These are phyloP conservation scores for Fusarium lyarnte DNA, from an alignment of 2,329 filamentous ascomycete genomes.

Conservation along the genomic window DNA sequence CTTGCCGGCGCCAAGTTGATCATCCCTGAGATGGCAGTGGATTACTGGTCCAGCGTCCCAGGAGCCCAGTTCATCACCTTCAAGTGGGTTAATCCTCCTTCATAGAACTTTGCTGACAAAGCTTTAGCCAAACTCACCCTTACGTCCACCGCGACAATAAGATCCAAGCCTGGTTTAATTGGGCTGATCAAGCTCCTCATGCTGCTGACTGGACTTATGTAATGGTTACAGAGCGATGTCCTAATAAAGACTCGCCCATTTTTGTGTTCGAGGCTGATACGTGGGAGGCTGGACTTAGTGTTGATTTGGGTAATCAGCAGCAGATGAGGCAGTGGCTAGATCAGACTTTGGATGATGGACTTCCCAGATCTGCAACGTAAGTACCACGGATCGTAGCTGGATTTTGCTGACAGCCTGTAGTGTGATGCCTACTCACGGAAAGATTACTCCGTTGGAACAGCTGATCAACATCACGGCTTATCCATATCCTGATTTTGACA, in stretches of 20 bases:
- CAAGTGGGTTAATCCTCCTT: background rate
- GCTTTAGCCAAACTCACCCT: slow-evolving; percentile 9
- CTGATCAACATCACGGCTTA: background rate
- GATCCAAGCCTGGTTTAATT: slow-evolving; percentile 17
- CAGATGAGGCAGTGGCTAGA: slow-evolving; percentile 3
- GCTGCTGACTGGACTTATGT: slow-evolving; percentile 23
- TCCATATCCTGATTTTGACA: background rate
- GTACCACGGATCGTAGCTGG: rapidly evolving
- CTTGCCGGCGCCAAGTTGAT: slow-evolving; percentile 6
- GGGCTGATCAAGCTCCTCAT: slow-evolving; percentile 13
- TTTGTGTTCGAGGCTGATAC: background rate
- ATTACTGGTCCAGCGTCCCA: slow-evolving; percentile 21
- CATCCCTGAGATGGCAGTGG: slow-evolving; percentile 2
- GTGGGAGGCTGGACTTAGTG: background rate
- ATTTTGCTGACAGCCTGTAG: background rate
- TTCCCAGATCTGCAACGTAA: background rate
- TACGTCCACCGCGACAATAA: slow-evolving; percentile 3
- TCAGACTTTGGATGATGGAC: background rate
- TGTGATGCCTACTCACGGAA: background rate
- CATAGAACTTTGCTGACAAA: background rate
- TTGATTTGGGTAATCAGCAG: background rate
- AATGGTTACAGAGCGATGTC: slow-evolving; percentile 1
- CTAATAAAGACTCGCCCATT: background rate
- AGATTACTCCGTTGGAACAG: background rate
- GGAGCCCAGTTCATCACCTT: slow-evolving; percentile 8